phyloP scores from a whole-genome alignment of 2,329 filamentous ascomycete species.

The Pseudogymnoascus sp. region DNA sequence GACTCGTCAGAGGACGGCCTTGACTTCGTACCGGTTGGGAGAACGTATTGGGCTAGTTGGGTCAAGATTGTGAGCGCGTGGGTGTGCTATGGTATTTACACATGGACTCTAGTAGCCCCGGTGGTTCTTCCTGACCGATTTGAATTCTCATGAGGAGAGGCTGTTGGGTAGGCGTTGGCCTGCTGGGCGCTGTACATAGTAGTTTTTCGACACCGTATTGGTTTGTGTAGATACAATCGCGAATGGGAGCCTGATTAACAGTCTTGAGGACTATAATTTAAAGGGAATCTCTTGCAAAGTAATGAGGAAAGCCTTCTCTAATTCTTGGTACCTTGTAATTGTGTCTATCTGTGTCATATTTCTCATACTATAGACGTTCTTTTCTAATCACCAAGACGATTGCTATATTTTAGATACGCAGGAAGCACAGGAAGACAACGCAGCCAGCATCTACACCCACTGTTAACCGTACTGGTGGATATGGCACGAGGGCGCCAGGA shows the following conservation, averaged over 20 bases:
- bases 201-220: background rate
- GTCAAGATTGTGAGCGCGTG: slow-evolving; percentile 97
- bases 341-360: background rate
- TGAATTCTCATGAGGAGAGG: slow-evolving; percentile 41
- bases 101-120: slow-evolving; percentile 86
- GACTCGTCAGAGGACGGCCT: slow-evolving; percentile 55
- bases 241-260: background rate
- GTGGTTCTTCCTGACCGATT: slow-evolving; percentile 80
- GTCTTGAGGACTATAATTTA: background rate
- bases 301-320: background rate
- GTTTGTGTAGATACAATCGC: background rate
- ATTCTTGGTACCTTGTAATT: background rate
- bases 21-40: slow-evolving; percentile 84
- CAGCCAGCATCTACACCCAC: background rate
- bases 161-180: background rate
- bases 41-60: slow-evolving; percentile 97
- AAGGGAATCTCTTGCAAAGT: background rate
- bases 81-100: slow-evolving; percentile 91
- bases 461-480: background rate
- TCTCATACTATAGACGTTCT: background rate
- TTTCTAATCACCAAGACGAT: background rate
- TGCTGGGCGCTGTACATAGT: slow-evolving; percentile 4
- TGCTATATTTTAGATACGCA: background rate
- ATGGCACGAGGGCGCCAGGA: background rate
- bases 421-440: background rate